Base-by-base conservation (phyloP, 192 early-diverging fungal species). In the Entomortierella beljakovae region DNA sequence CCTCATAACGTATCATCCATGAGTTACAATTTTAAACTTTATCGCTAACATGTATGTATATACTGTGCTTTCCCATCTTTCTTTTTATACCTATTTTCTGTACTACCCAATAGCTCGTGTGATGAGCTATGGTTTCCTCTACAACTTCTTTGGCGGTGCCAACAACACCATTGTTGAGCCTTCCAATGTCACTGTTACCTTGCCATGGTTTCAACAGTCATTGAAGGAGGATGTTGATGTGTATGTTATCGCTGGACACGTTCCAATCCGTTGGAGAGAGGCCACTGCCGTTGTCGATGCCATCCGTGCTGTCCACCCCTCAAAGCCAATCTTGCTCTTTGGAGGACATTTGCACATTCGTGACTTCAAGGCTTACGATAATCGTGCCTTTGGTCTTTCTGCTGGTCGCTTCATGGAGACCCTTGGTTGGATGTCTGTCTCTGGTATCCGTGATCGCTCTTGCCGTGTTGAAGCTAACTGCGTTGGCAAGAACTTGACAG, bases 361-460 rank as follows among this genome's bases (percentile, higher is more conserved):
- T 64, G 87, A 88, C 49, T 86, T 84, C 74, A 70, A 33, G n/a
- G 49, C 51, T 52, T 84, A 80, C 34, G 87, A 85, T 65, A 16
- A 49, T 32, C 82, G 83, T 53, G 84, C 81, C 22, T 82, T 63
- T 50, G 87, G 76, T 29, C 52, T 88, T 23, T 56, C 82, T 29
- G 64, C 80, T 69, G 87, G 87, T 57, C 80, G 86, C 13, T 88
- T 84, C 74, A 70, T 88, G 77, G 87, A 88, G 51, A 87, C 87
- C n/a, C 34, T 88, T 42, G 87, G 84, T 26, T 87, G 80, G 68
- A 49, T 88, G 68, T 88, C 87, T 29, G 70, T 87, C 46, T 64
- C 70, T 60, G 82, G 72, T 20, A 64, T 84, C 29, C 51, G 55
- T 8, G 74, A 71, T 25, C 53, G 58, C 8, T 23, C 53, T 4